Percentiles rank a stretch among this genome's conserved stretches.
phyloP scores from a whole-genome alignment of 2,329 filamentous ascomycete species.

The Neurospora sp. region DNA sequence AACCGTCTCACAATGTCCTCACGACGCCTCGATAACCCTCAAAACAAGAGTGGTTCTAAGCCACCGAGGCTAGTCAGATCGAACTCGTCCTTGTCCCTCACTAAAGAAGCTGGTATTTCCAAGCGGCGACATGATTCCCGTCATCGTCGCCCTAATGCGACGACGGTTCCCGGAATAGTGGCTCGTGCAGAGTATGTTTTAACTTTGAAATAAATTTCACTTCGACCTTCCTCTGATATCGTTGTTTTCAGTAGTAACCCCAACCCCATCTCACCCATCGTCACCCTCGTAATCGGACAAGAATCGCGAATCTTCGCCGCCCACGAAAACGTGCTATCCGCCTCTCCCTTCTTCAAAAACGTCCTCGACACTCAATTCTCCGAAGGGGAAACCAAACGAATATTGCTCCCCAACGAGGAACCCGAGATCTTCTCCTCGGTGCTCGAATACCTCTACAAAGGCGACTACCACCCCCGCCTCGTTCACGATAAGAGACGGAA shows the following conservation, averaged over 20 bases:
- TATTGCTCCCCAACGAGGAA: constrained; percentile 74
- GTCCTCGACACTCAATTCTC: constrained; percentile 54
- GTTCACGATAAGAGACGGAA: constrained; percentile 72
- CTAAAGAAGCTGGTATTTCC: constrained; percentile 41
- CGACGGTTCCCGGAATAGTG: constrained; percentile 27
- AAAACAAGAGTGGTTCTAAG: constrained; percentile 43
- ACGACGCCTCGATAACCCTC: constrained; percentile 33
- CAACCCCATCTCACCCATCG: constrained; percentile 54
- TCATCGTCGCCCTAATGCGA: constrained; percentile 38
- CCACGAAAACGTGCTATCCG: constrained; percentile 73
- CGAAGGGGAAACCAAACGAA: constrained; percentile 54
- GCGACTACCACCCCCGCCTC: constrained; percentile 80
- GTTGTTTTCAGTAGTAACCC: constrained; percentile 24
- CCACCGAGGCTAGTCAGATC: constrained; percentile 39
- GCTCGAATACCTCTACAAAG: constrained; percentile 87
- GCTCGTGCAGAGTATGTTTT: constrained; percentile 33
- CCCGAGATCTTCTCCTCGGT: constrained; percentile 86
- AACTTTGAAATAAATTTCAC: not conserved
- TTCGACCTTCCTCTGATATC: constrained; percentile 3
- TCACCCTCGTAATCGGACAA: constrained; percentile 71
- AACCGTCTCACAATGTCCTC: constrained; percentile 33
- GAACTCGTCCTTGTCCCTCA: constrained; percentile 45
- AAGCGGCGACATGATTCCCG: constrained; percentile 44
- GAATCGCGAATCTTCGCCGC: constrained; percentile 84
- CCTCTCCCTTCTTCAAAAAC: constrained; percentile 68